Evolutionary conservation across 345 rosid species (phyloP).

Genomic region (Salix viminalis): DNA sequence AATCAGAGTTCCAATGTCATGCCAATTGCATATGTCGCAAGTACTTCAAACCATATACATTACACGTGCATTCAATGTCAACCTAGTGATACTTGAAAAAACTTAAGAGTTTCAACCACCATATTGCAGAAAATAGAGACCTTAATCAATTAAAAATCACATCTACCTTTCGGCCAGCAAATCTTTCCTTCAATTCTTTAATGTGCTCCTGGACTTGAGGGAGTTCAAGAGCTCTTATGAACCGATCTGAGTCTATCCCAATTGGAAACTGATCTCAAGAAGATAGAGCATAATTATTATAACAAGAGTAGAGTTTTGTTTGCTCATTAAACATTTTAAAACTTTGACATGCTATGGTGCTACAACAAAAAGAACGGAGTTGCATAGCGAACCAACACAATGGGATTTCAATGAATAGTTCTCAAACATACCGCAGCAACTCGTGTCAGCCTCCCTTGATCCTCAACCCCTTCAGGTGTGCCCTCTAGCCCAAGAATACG

Average conservation of each 20-base stretch:
- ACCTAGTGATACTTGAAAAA: neutral
- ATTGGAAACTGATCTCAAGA: constrained; percentile 75
- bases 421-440: constrained; percentile 83
- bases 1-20: neutral
- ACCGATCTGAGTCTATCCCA: constrained; percentile 90
- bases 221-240: constrained; percentile 72
- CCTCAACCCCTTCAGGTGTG: constrained; percentile 98
- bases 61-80: neutral
- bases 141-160: neutral
- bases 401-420: constrained; percentile 15
- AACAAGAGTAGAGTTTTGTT: neutral
- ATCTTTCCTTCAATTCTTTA: constrained; percentile 78
- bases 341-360: constrained; percentile 3
- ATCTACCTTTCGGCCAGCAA: constrained; percentile 86
- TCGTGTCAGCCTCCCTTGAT: constrained; percentile 93
- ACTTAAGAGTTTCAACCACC: neutral
- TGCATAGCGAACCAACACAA: constrained; percentile 12
- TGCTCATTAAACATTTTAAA: neutral
- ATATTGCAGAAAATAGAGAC: neutral
- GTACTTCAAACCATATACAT: neutral
- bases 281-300: constrained; percentile 11
- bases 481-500: constrained; percentile 99
- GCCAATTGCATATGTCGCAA: neutral
- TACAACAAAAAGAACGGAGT: neutral
- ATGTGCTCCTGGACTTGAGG: constrained; percentile 66